Evolutionary conservation across 345 rosid species (phyloP).

Genomic region (Euphorbia lathyris): DNA sequence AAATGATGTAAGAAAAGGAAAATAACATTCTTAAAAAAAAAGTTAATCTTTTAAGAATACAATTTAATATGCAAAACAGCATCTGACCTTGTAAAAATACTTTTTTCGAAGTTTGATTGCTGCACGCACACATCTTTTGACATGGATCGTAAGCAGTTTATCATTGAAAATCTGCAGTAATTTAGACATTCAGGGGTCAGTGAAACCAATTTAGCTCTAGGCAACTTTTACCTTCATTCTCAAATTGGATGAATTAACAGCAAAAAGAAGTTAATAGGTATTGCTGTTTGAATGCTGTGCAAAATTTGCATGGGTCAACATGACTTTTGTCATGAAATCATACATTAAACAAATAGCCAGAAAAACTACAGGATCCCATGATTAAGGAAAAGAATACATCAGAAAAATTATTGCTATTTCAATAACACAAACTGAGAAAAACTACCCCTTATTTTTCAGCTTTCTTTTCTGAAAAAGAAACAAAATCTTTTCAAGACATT

Average conservation of each 20-base stretch:
- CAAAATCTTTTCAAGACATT: not conserved
- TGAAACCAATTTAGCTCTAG: not conserved
- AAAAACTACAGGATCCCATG: not conserved
- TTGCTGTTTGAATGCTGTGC: not conserved
- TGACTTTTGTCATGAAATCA: slow-evolving; percentile 1
- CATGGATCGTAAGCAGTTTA: slow-evolving; percentile 63
- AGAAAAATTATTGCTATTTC: not conserved
- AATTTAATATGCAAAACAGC: not conserved
- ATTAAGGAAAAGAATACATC: not conserved
- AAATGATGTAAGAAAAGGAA: not conserved
- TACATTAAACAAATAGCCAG: not conserved
- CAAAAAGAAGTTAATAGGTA: not conserved
- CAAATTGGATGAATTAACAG: not conserved
- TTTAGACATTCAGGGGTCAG: slow-evolving; percentile 3
- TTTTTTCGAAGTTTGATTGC: slow-evolving; percentile 87
- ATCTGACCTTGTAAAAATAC: slow-evolving; percentile 70
- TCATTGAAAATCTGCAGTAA: slow-evolving; percentile 80
- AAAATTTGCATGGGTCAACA: not conserved
- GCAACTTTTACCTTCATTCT: not conserved
- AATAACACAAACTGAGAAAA: not conserved
- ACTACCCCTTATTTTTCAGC: not conserved
- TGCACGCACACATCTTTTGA: slow-evolving; percentile 59
- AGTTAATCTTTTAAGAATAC: not conserved
- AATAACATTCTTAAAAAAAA: not conserved
- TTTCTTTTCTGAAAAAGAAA: not conserved